These are phyloP conservation scores for Kockiozyma suomiensis DNA, from an alignment of 805 yeast genomes.

Conservation along the genomic window DNA sequence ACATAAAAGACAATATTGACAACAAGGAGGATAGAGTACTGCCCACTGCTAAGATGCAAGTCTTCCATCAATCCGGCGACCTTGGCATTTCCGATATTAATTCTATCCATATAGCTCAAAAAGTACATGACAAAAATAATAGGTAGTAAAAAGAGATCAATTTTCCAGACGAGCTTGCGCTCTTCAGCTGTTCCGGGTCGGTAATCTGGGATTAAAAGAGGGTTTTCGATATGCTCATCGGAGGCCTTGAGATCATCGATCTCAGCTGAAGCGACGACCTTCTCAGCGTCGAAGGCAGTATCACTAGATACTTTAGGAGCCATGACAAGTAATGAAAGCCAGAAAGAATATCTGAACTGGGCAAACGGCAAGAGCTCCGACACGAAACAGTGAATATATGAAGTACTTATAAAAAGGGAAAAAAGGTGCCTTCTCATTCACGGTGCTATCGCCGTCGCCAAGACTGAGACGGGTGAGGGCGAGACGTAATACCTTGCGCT, in stretches of 20 bases:
- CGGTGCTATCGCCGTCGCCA: background rate
- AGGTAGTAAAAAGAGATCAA: conserved; percentile 52
- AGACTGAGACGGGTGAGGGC: background rate
- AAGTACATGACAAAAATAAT: conserved; percentile 49
- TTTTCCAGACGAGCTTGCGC: conserved; percentile 40
- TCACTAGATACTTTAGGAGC: background rate
- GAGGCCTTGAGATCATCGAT: background rate
- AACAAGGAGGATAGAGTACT: conserved; percentile 51
- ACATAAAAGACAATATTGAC: conserved; percentile 44
- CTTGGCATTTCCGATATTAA: conserved; percentile 50
- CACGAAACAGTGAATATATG: too few relatives aligned
- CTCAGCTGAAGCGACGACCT: background rate
- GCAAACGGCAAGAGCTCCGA: too few relatives aligned
- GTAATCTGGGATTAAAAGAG: conserved; percentile 8
- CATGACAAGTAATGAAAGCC: background rate
- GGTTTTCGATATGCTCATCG: conserved; percentile 11
- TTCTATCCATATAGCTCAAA: conserved; percentile 40
- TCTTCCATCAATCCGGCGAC: conserved; percentile 50
- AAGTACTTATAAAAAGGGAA: background rate
- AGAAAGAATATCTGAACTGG: background rate
- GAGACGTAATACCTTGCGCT: too few relatives aligned
- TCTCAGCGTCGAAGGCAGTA: conserved; percentile 4
- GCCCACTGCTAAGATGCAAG: conserved; percentile 46
- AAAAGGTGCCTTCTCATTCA: too few relatives aligned
- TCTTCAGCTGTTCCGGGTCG: conserved; percentile 9